These are phyloP conservation scores for Trypanosoma scelopori DNA, from an alignment of 208 protist species.

Conservation along the genomic window DNA sequence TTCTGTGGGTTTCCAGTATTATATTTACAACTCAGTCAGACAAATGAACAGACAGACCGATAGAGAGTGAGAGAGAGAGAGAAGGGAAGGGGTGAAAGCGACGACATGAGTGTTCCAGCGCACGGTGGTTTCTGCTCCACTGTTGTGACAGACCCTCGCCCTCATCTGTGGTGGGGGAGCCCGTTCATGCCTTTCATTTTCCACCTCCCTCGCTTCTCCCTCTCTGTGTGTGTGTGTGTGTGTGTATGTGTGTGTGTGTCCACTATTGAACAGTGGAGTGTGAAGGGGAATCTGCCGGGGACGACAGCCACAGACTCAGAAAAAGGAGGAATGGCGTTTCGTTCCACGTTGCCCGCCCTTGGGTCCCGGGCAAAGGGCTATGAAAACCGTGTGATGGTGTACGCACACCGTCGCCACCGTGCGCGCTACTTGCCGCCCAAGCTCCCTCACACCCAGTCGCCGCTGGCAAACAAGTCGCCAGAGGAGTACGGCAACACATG, in stretches of 20 bases:
- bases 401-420: conserved; percentile 67
- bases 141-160: too few species aligned
- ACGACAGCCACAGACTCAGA: background rate
- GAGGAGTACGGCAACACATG: conserved; percentile 82
- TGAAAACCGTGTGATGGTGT: conserved; percentile 83
- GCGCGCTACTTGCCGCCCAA: conserved; percentile 60
- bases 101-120: too few species aligned
- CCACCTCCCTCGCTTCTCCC: conserved; percentile 18
- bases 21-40: too few species aligned
- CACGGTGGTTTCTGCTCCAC: too few species aligned
- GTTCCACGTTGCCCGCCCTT: conserved; percentile 26
- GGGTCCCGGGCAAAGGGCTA: conserved; percentile 53
- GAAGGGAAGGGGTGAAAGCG: too few species aligned
- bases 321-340: conserved; percentile 30
- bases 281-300: background rate
- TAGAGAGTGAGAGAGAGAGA: too few species aligned
- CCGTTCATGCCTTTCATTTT: too few species aligned
- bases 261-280: background rate
- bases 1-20: too few species aligned
- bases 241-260: conserved; percentile 11
- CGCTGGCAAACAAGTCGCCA: conserved; percentile 63
- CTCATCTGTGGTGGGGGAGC: too few species aligned
- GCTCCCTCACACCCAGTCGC: conserved; percentile 44
- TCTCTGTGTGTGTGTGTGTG: conserved; percentile 12
- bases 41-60: too few species aligned